These are phyloP conservation scores for Pseudovirgaria hyperparasitica DNA, from an alignment of 2,329 filamentous ascomycete species.

Conservation along the genomic window DNA sequence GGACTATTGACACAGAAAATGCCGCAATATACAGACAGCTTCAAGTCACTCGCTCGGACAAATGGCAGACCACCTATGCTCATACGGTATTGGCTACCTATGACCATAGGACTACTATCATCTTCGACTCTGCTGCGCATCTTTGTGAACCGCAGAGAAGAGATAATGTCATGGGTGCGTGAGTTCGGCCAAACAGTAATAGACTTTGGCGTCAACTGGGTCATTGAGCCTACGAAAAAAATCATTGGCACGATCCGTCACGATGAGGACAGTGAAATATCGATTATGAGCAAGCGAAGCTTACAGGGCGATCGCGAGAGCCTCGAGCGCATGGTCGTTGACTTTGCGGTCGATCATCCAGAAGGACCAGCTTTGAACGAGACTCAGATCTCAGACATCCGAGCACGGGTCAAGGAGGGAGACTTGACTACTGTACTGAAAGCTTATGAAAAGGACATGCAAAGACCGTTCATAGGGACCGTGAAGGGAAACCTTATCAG, in stretches of 20 bases:
- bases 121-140: slow-evolving; percentile 79
- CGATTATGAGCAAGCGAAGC: slow-evolving; percentile 90
- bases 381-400: slow-evolving; percentile 59
- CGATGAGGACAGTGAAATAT: slow-evolving; percentile 84
- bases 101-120: slow-evolving; percentile 58
- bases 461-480: slow-evolving; percentile 68
- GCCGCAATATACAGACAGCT: slow-evolving; percentile 50
- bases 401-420: slow-evolving; percentile 72
- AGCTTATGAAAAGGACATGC: slow-evolving; percentile 82
- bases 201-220: slow-evolving; percentile 96
- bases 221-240: slow-evolving; percentile 71
- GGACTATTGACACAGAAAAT: slow-evolving; percentile 57
- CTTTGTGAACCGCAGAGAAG: slow-evolving; percentile 58
- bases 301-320: slow-evolving; percentile 82
- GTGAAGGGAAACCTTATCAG: slow-evolving; percentile 78
- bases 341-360: slow-evolving; percentile 80
- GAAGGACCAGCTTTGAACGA: slow-evolving; percentile 51
- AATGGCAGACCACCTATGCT: slow-evolving; percentile 66
- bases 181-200: slow-evolving; percentile 66
- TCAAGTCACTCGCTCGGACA: slow-evolving; percentile 41
- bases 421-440: slow-evolving; percentile 84
- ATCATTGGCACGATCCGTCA: slow-evolving; percentile 87
- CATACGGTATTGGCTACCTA: slow-evolving; percentile 82
- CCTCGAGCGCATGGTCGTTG: slow-evolving; percentile 93
- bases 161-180: slow-evolving; percentile 67